Percentiles rank a stretch among this genome's conserved stretches.
These are phyloP conservation scores for Castanea crenata DNA, from an alignment of 306 rosid species.

Conservation along the genomic window DNA sequence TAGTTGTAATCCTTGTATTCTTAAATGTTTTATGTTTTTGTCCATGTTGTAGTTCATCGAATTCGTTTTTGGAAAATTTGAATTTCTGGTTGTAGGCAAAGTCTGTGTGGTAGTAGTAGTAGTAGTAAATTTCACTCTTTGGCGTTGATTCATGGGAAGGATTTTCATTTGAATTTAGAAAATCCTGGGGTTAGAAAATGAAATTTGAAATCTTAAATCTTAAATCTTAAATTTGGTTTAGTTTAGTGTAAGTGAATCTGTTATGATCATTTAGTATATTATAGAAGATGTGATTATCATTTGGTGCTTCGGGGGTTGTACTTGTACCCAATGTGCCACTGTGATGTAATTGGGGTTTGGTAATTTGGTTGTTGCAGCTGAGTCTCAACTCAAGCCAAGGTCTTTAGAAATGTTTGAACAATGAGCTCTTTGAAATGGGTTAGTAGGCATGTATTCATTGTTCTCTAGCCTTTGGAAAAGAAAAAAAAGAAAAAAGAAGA, in stretches of 20 bases:
- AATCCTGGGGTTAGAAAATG: neutral
- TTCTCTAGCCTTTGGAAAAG: too few relatives aligned
- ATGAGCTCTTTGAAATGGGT: too few relatives aligned
- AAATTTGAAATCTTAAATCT: too few relatives aligned
- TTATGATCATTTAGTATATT: neutral
- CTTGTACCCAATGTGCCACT: neutral
- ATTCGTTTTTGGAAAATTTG: neutral
- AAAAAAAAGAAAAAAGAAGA: too few relatives aligned
- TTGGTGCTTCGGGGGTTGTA: neutral
- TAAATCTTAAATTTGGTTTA: neutral
- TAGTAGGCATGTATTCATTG: too few relatives aligned
- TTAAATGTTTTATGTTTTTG: neutral
- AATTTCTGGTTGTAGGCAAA: neutral
- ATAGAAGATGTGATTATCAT: neutral
- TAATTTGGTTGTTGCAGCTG: neutral
- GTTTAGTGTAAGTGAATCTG: neutral
- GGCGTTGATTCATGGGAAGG: neutral
- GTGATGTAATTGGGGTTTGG: neutral
- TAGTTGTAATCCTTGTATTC: neutral
- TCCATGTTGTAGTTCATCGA: neutral
- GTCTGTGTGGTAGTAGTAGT: neutral
- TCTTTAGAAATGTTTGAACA: too few relatives aligned
- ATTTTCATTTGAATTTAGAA: neutral
- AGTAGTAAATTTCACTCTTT: conserved; percentile 9
- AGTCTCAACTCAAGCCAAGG: neutral